Base-by-base conservation (phyloP, 805 yeast genomes). In the Metschnikowia similis region DNA sequence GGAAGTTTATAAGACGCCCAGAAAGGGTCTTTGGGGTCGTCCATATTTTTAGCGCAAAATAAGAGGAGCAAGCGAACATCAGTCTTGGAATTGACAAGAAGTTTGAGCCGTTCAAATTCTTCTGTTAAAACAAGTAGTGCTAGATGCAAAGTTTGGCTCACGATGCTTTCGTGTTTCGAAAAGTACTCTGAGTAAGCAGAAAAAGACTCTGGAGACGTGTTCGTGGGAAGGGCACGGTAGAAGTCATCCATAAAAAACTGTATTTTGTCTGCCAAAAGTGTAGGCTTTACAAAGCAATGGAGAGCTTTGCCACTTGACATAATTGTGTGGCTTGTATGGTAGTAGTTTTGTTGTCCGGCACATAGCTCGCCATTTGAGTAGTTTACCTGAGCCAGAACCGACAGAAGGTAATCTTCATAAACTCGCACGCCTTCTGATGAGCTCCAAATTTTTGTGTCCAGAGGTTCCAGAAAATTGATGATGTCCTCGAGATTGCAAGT, bases 21-120 rank as follows among this genome's bases (percentile, higher is more conserved):
- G 11, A 54, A 34, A 1, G 27, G 36, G 6, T 45, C 48, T 3
- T 27, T 17, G n/a, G 46, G 46, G 14, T 27, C 46, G 6, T 38
- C 43, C 4, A 45, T 10, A 4, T 26, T 14, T 2, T 21, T 39
- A 1, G 35, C 30, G 11, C 38, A 43, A 29, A 37, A 48, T 4
- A 48, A 36, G 31, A 57, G 47, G 31, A 53, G 37, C 13, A 55
- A 37, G n/a, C 60, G 48, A 6, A 54, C 52, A 35, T 57, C 59
- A 2, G 40, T 43, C 8, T 16, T 27, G n/a, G 40, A 8, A 7
- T 43, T 35, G 3, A 35, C 26, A 34, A 21, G 26, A 13, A 11
- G 3, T 27, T 43, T 43, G 35, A 43, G 46, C 38, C 40, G 32
- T 31, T 35, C 46, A 35, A 43, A 43, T 7, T 43, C 32, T 28